phyloP scores from a whole-genome alignment of 192 early-diverging fungal genomes.

The Pilaira anomala region DNA sequence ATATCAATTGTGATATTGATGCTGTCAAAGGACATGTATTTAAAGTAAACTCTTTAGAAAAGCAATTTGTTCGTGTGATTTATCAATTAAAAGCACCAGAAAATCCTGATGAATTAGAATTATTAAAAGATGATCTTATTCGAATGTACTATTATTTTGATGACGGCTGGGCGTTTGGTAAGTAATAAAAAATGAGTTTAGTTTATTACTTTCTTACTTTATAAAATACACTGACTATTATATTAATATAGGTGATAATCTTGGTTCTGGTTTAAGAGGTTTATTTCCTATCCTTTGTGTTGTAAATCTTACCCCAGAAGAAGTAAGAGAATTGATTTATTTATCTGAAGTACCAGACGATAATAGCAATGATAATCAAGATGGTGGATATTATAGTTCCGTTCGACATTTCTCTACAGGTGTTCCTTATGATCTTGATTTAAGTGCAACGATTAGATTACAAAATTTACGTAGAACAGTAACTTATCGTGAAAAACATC shows the following conservation, averaged over 20 bases:
- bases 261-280: conserved; percentile 21
- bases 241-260: conserved; percentile 20
- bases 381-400: conserved; percentile 6
- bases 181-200: not conserved
- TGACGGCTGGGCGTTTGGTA: conserved; percentile 34
- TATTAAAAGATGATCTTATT: conserved; percentile 24
- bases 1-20: not conserved
- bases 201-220: not conserved
- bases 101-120: conserved; percentile 21
- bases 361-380: not conserved
- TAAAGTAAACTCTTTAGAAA: conserved; percentile 10
- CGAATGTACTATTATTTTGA: conserved; percentile 29
- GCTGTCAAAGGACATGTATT: conserved; percentile 3
- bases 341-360: conserved; percentile 6
- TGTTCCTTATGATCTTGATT: conserved; percentile 3
- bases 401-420: conserved; percentile 7
- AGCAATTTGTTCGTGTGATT: conserved; percentile 11
- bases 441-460: not conserved
- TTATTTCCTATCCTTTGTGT: conserved; percentile 31
- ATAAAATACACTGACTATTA: not conserved
- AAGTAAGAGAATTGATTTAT: conserved; percentile 12
- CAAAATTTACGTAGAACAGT: conserved; percentile 5
- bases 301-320: conserved; percentile 13
- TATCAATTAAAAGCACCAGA: conserved; percentile 16
- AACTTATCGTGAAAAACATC: not conserved